phyloP scores from a whole-genome alignment of 1,284 basidiomycete species.

The Schizophyllum amplum region DNA sequence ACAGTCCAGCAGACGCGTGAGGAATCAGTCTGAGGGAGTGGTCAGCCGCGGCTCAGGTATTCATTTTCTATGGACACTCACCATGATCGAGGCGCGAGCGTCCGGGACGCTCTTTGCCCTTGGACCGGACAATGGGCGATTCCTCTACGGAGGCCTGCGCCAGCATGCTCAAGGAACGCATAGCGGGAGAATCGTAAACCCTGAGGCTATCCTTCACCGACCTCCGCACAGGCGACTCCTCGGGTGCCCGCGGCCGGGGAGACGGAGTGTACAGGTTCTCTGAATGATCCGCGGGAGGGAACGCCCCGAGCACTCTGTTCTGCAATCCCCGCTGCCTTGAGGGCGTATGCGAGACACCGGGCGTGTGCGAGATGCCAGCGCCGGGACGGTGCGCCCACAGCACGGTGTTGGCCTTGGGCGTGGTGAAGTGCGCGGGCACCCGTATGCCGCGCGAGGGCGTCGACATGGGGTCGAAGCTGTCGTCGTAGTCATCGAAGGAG shows the following conservation, averaged over 20 bases:
- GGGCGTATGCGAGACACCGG: not conserved
- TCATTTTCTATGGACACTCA: no score
- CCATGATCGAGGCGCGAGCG: not conserved
- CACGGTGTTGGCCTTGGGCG: constrained; percentile 37
- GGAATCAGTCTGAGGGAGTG: not conserved
- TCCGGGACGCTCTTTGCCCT: not conserved
- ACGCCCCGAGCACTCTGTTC: not conserved
- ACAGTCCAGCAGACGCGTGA: not conserved
- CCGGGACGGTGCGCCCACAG: not conserved
- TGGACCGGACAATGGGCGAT: not conserved
- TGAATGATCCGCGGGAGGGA: not conserved
- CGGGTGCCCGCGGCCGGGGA: not conserved
- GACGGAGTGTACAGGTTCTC: not conserved
- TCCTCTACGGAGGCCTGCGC: not conserved
- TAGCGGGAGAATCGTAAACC: not conserved
- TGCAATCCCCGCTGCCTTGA: not conserved
- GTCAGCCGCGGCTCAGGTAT: no score
- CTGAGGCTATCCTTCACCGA: not conserved
- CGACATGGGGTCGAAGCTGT: constrained; percentile 62
- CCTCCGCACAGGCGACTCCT: not conserved
- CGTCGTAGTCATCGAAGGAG: constrained; percentile 36
- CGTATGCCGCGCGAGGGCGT: constrained; percentile 65
- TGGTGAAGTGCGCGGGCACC: constrained; percentile 45
- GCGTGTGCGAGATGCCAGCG: not conserved
- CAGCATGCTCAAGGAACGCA: not conserved